A percentile compares a stretch with the other conserved stretches of the same genome.
phyloP scores from a whole-genome alignment of 306 rosid genomes.

The Gillenia trifoliata region DNA sequence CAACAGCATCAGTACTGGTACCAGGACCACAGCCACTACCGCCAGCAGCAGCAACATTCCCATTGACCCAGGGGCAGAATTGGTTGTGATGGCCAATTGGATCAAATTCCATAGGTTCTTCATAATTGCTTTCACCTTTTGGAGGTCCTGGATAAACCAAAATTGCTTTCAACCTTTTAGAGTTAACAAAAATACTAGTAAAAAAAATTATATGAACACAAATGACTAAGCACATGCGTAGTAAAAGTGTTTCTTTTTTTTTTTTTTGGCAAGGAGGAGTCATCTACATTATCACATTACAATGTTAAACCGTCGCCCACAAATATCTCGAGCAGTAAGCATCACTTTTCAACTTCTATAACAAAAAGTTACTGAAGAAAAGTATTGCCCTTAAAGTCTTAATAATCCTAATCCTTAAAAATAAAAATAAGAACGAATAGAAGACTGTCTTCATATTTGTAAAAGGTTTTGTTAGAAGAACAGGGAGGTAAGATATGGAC shows the following conservation, averaged over 20 bases:
- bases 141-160: constrained; percentile 72
- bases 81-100: constrained; percentile 88
- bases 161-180: no score
- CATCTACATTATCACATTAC: background rate
- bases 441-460: background rate
- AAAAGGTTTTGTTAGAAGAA: background rate
- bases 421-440: background rate
- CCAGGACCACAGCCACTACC: constrained; percentile 44
- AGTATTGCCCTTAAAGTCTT: background rate
- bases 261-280: background rate
- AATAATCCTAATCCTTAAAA: background rate
- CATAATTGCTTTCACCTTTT: constrained; percentile 89
- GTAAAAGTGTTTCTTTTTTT: background rate
- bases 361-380: background rate
- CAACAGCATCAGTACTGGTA: constrained; percentile 55
- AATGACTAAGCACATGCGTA: background rate
- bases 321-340: background rate
- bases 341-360: background rate
- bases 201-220: background rate
- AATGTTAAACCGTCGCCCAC: background rate
- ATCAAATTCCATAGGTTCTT: constrained; percentile 80
- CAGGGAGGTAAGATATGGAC: background rate
- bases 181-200: background rate
- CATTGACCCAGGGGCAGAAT: constrained; percentile 98
- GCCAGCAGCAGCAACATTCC: constrained; percentile 98